These are phyloP conservation scores for Saccharum hybrid DNA, from an alignment of 202 grass and related monocot species.

Conservation along the genomic window DNA sequence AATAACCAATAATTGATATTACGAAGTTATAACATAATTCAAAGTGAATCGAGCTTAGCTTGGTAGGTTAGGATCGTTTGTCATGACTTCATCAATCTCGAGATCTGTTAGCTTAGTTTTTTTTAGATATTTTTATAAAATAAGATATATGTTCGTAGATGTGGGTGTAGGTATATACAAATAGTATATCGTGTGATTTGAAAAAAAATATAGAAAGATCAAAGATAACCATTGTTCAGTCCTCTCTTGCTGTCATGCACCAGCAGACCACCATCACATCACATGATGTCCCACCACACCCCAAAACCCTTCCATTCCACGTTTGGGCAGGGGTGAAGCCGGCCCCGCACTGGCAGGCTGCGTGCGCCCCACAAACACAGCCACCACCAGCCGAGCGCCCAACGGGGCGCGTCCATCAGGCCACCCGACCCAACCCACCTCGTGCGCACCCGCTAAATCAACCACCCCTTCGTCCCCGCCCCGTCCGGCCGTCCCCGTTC, in stretches of 20 bases:
- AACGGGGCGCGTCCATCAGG: neutral
- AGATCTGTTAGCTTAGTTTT: too few relatives aligned
- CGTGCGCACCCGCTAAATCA: conserved; percentile 51
- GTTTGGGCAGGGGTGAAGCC: neutral
- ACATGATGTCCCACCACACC: neutral
- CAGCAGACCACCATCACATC: neutral
- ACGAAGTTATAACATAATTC: too few relatives aligned
- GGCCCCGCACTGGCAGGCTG: neutral
- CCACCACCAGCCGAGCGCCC: neutral
- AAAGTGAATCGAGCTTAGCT: too few relatives aligned
- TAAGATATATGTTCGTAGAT: too few relatives aligned
- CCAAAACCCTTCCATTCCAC: conserved; percentile 36
- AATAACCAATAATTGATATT: too few relatives aligned
- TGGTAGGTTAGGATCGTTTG: too few relatives aligned
- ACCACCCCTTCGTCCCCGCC: neutral
- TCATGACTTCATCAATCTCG: too few relatives aligned
- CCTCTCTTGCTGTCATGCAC: neutral
- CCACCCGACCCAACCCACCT: conserved; percentile 21
- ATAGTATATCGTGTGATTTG: too few relatives aligned
- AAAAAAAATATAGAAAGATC: neutral
- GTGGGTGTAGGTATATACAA: too few relatives aligned
- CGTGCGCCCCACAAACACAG: neutral
- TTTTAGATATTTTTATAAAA: too few relatives aligned
- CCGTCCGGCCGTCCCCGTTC: neutral
- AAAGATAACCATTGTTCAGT: neutral